Evolutionary conservation across 1,139 yeast genomes (phyloP), one percentile per base, ranked within the genome.

Genomic region (Saccharomycopsis phalli): DNA sequence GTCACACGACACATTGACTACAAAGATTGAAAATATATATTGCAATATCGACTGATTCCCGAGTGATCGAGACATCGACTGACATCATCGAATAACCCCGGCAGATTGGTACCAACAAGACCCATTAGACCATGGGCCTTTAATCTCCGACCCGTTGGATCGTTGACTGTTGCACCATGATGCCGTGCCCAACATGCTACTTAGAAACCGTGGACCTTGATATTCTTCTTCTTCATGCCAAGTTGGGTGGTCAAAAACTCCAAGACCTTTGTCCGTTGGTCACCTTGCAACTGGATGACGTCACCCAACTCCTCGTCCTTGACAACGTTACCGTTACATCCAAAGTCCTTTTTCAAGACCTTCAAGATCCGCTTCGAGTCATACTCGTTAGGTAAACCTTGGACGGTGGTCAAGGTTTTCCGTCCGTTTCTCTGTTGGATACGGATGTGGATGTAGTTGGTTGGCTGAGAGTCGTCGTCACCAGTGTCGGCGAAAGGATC

Each of bases 401-500:
- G 97, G 49, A 91, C 97, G 32, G 98, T 91, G 53, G 98, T 91
- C 64, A 91, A 77, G 52, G 98, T 91, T 70, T 91, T 91, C 71
- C 98, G 88, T 64, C 98, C 98, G 73, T 91, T 91, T 76, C 98
- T 93, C 71, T 91, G 98, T 69, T 91, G 98, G 63, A 93, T 88
- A 76, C 98, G 94, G 63, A 91, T 87, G 68, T 88, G 98, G 64
- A 91, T 84, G 69, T 87, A 86, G 71, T 84, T 87, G 49, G 94
- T 80, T 59, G 94, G 82, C 69, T 88, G 93, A 56, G 94, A 83
- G 66, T 88, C 96, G 69, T 93, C 94, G 77, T 91, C 97, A 74
- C 96, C 97, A 68, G 96, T 88, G 68, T 91, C 98, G 79, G 97
- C 96, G 80, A 91, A 91, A 54, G 98, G 98, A 71, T 91, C 84